Conservation (phyloP, 805 yeast species). For the Monosporozyma servazzii region DNA sequence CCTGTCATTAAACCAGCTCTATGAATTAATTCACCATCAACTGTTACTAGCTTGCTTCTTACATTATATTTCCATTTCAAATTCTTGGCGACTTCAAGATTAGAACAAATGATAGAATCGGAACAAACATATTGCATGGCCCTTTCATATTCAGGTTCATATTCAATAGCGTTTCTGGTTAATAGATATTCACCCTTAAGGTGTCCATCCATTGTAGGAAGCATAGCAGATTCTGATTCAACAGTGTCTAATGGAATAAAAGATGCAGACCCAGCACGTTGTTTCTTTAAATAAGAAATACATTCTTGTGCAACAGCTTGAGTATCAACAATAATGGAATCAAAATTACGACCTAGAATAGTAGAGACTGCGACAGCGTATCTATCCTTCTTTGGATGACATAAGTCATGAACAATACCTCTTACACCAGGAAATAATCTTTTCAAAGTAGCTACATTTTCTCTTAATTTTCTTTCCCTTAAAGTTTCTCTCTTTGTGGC, state of each 20-base stretch:
- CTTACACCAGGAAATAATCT: conserved; percentile 76
- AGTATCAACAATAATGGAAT: conserved; percentile 76
- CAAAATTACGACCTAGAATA: conserved; percentile 67
- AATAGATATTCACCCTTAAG: conserved; percentile 30
- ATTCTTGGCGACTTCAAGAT: conserved; percentile 54
- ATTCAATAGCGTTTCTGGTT: conserved; percentile 61
- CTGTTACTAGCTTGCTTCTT: conserved; percentile 61
- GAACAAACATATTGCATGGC: conserved; percentile 79
- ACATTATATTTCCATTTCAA: conserved; percentile 58
- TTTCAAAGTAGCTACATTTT: conserved; percentile 59
- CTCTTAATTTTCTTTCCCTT: conserved; percentile 60
- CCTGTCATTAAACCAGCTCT: conserved; percentile 90
- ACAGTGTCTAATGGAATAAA: conserved; percentile 85
- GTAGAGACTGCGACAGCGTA: conserved; percentile 70
- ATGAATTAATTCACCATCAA: conserved; percentile 79
- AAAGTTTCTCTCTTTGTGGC: conserved; percentile 71
- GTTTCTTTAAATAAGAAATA: conserved; percentile 71
- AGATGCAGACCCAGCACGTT: conserved; percentile 75
- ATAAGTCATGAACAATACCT: conserved; percentile 73
- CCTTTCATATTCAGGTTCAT: conserved; percentile 55
- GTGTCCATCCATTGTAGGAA: conserved; percentile 12
- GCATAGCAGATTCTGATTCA: conserved; percentile 50
- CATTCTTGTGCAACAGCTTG: conserved; percentile 62
- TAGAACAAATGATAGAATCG: conserved; percentile 69
- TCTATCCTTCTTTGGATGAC: conserved; percentile 64